Evolutionary conservation across 2,329 filamentous ascomycete species (phyloP).

Genomic region (Balansia obtecta): DNA sequence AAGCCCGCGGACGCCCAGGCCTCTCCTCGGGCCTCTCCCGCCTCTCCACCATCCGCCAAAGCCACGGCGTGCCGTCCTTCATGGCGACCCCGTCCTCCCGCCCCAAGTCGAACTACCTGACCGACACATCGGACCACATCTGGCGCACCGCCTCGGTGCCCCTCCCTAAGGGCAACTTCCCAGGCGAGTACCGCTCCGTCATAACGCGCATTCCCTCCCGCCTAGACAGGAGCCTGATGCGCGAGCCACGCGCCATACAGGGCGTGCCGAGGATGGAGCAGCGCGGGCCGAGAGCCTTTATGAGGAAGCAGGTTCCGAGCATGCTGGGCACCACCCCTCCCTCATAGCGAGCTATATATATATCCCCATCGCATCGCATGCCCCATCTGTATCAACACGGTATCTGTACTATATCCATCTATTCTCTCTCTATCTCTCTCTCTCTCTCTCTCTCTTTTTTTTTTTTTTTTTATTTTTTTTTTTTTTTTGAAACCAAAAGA

Average conservation of each 20-base stretch:
- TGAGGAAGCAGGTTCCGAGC: slow-evolving; percentile 43
- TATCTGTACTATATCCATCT: background rate
- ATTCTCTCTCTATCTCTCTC: background rate
- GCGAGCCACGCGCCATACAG: slow-evolving; percentile 80
- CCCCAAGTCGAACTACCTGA: slow-evolving; percentile 45
- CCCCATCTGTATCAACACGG: background rate
- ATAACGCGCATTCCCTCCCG: slow-evolving; percentile 63
- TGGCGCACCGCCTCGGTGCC: slow-evolving; percentile 59
- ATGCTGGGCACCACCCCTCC: slow-evolving; percentile 32
- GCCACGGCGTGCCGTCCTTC: slow-evolving; percentile 31
- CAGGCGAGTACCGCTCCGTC: slow-evolving; percentile 48
- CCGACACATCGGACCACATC: slow-evolving; percentile 64
- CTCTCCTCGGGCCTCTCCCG: slow-evolving; percentile 53
- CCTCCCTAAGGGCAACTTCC: slow-evolving; percentile 47
- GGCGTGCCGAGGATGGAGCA: slow-evolving; percentile 59
- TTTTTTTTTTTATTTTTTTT: background rate
- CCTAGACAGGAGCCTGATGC: slow-evolving; percentile 78
- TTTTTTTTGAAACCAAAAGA: background rate
- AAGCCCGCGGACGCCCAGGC: slow-evolving; percentile 49
- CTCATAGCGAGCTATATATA: slow-evolving; percentile 14
- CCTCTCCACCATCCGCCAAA: slow-evolving; percentile 46
- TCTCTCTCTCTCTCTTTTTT: background rate
- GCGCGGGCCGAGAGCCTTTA: slow-evolving; percentile 34
- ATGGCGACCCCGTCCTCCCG: slow-evolving; percentile 22
- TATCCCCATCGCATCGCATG: background rate